Percentiles rank a stretch among this genome's conserved stretches.
These are phyloP conservation scores for Daldinia concentrica DNA, from an alignment of 495 filamentous ascomycete genomes.

Conservation along the genomic window DNA sequence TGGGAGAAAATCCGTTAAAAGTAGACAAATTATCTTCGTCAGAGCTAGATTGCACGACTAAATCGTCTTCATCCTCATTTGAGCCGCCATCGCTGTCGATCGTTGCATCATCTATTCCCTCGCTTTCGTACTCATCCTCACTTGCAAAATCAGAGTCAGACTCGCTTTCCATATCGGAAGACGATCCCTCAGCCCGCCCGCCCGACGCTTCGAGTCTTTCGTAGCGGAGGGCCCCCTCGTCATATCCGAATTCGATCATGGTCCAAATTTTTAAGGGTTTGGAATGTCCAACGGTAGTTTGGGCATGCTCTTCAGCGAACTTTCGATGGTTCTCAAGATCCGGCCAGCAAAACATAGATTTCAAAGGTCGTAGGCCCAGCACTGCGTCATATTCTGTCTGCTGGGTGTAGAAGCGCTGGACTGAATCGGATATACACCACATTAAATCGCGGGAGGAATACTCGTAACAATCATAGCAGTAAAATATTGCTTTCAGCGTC, in stretches of 20 bases:
- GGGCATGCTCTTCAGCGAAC: constrained; percentile 18
- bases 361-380: constrained; percentile 16
- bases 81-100: constrained; percentile 20
- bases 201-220: neutral
- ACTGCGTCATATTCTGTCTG: constrained; percentile 27
- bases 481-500: neutral
- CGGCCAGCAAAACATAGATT: constrained; percentile 50
- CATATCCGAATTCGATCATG: constrained; percentile 39
- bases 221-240: constrained; percentile 12
- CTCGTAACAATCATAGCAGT: neutral
- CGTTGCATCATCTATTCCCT: constrained; percentile 41
- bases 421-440: constrained; percentile 46
- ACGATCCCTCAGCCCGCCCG: neutral
- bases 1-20: constrained; percentile 41
- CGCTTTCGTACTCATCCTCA: constrained; percentile 40
- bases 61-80: constrained; percentile 37
- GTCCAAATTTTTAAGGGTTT: constrained; percentile 38
- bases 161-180: constrained; percentile 1
- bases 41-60: constrained; percentile 23
- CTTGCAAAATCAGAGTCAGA: constrained; percentile 6
- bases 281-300: neutral
- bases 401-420: constrained; percentile 28
- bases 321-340: constrained; percentile 32
- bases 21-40: constrained; percentile 38
- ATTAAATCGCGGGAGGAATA: too few species aligned